Evolutionary conservation across 2,329 filamentous ascomycete species (phyloP).

Genomic region (Helminthosporium solani): DNA sequence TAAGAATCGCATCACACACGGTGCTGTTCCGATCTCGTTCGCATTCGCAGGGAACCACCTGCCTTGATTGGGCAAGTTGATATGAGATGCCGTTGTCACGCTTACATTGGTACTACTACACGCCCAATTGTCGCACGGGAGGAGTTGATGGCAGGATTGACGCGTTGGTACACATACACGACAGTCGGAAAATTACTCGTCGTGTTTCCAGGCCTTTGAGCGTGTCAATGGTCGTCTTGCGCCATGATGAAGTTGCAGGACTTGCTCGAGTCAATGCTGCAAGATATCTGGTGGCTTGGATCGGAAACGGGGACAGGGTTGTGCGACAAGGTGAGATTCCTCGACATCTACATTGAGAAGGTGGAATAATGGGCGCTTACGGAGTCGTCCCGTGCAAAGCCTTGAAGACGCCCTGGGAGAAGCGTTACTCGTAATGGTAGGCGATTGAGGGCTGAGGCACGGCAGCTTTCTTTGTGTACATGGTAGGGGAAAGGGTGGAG

Average conservation of each 20-base stretch:
- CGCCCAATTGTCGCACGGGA: slow-evolving; percentile 35
- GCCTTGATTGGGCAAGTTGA: background rate
- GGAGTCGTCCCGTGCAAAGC: background rate
- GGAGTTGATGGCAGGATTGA: slow-evolving; percentile 25
- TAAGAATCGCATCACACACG: too few species aligned
- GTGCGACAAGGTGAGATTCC: slow-evolving; percentile 8
- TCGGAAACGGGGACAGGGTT: slow-evolving; percentile 9
- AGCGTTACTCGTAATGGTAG: background rate
- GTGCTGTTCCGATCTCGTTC: background rate
- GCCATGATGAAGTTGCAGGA: slow-evolving; percentile 4
- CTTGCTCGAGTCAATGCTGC: slow-evolving; percentile 21
- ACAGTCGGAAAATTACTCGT: slow-evolving; percentile 12
- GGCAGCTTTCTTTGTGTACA: background rate
- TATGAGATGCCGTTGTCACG: slow-evolving; percentile 8
- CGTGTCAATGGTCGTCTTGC: slow-evolving; percentile 21
- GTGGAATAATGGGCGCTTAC: background rate
- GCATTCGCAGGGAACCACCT: background rate
- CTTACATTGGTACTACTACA: slow-evolving; percentile 4
- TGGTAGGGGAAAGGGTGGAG: background rate
- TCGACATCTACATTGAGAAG: slow-evolving; percentile 2
- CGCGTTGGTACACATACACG: slow-evolving; percentile 27
- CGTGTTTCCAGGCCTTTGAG: slow-evolving; percentile 22
- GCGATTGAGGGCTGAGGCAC: slow-evolving; percentile 1
- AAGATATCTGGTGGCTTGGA: slow-evolving; percentile 26
- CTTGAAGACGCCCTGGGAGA: background rate